phyloP scores from a whole-genome alignment of 495 filamentous ascomycete species.

The Trichoderma reesei region DNA sequence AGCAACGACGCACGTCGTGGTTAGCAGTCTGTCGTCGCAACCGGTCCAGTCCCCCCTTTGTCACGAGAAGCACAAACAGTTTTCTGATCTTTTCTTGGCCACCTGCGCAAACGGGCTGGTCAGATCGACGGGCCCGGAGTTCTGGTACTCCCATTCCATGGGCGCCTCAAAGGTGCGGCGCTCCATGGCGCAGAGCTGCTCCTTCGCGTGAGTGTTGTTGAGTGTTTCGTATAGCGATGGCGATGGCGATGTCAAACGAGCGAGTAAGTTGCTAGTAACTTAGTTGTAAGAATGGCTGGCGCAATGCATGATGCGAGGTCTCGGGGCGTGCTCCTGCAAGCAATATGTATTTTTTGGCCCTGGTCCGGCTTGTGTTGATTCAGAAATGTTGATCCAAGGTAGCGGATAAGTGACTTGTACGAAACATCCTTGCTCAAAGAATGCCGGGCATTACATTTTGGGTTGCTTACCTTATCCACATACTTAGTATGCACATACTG shows the following conservation, averaged over 20 bases:
- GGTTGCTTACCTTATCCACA: too few relatives aligned
- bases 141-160: constrained; percentile 45
- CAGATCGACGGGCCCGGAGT: constrained; percentile 32
- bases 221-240: background rate
- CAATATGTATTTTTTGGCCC: too few relatives aligned
- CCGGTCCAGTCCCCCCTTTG: background rate
- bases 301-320: too few relatives aligned
- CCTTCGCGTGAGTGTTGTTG: background rate
- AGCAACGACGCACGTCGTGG: too few relatives aligned
- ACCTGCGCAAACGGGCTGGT: constrained; percentile 38
- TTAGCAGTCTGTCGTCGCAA: background rate
- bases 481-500: background rate
- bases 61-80: constrained; percentile 13
- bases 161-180: constrained; percentile 34
- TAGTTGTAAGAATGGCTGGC: too few relatives aligned
- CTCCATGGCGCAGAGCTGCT: constrained; percentile 23
- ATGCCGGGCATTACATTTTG: too few relatives aligned
- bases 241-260: background rate
- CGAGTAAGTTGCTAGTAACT: too few relatives aligned
- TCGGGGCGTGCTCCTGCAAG: too few relatives aligned
- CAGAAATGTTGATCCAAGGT: too few relatives aligned
- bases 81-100: constrained; percentile 16
- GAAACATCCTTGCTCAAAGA: too few relatives aligned
- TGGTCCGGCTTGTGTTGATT: too few relatives aligned
- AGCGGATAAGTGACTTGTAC: too few relatives aligned